Evolutionary conservation across 805 yeast genomes (phyloP).

Genomic region (Suhomyces tanzawaensis): DNA sequence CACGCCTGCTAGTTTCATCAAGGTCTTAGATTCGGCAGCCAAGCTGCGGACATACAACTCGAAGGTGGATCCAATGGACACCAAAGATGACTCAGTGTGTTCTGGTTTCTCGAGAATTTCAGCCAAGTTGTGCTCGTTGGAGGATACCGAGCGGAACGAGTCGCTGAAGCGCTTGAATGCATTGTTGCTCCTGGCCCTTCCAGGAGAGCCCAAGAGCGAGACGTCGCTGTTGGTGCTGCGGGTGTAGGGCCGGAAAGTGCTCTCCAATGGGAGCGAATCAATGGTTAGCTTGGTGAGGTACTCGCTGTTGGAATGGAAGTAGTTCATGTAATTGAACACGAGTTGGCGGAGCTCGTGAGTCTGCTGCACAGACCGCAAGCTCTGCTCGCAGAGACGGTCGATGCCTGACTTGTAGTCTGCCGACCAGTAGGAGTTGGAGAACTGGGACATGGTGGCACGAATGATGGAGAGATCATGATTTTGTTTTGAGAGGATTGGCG

Average conservation of each 20-base stretch:
- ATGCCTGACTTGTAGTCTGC: conserved; percentile 40
- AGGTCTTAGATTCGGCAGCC: conserved; percentile 21
- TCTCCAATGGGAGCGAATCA: conserved; percentile 21
- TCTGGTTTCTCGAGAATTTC: background rate
- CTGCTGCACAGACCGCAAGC: conserved; percentile 33
- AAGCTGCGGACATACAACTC: conserved; percentile 19
- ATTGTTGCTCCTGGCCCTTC: background rate
- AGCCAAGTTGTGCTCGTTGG: conserved; percentile 1
- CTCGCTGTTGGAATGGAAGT: conserved; percentile 35
- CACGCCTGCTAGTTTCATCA: conserved; percentile 26
- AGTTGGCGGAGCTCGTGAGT: conserved; percentile 40
- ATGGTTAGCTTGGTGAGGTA: conserved; percentile 26
- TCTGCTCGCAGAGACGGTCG: conserved; percentile 28
- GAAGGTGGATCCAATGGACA: conserved; percentile 8
- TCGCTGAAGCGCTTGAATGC: conserved; percentile 9
- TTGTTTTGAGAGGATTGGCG: no score
- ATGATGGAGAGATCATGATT: no score
- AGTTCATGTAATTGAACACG: conserved; percentile 36
- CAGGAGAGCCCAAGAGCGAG: background rate
- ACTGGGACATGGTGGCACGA: conserved; percentile 13
- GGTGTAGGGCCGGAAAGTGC: conserved; percentile 18
- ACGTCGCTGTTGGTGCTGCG: background rate
- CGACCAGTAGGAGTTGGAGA: conserved; percentile 42
- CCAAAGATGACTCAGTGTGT: background rate
- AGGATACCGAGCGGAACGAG: conserved; percentile 9